Evolutionary conservation across 2,329 filamentous ascomycete species (phyloP).

Genomic region (Sporothrix sp.): DNA sequence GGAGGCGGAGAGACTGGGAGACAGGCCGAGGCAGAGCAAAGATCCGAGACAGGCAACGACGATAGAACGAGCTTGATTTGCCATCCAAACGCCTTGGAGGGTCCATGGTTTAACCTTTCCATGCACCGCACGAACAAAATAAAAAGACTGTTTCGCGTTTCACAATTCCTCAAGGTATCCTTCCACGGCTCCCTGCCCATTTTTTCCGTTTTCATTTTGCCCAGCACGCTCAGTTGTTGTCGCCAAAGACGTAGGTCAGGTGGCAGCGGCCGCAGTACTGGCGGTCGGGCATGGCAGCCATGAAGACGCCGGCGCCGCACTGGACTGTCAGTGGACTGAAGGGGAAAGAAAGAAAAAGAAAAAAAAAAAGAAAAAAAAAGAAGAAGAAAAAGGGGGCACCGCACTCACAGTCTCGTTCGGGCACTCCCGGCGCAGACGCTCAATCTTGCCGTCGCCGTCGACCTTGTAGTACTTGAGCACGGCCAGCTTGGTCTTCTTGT

Average conservation of each 20-base stretch:
- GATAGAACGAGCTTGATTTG: slow-evolving; percentile 4
- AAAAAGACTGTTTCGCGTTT: slow-evolving; percentile 3
- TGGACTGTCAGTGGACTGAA: slow-evolving; percentile 27
- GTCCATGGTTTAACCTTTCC: slow-evolving; percentile 14
- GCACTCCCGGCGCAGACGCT: slow-evolving; percentile 97
- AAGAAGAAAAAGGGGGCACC: no score
- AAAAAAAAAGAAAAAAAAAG: no score
- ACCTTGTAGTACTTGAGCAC: slow-evolving; percentile 99
- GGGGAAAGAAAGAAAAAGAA: no score
- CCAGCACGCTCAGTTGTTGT: slow-evolving; percentile 39
- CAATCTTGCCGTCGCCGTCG: slow-evolving; percentile 98
- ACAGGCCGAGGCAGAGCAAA: no score
- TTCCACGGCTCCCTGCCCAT: slow-evolving; percentile 17
- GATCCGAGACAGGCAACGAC: neutral
- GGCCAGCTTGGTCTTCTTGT: slow-evolving; percentile 99
- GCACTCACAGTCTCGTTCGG: slow-evolving; percentile 75
- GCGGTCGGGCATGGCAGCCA: slow-evolving; percentile 99
- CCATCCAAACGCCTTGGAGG: slow-evolving; percentile 11
- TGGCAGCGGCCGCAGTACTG: slow-evolving; percentile 85
- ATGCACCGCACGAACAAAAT: slow-evolving; percentile 10
- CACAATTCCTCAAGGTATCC: slow-evolving; percentile 13
- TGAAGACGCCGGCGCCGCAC: slow-evolving; percentile 99
- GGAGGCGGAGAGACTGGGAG: no score
- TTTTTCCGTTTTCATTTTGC: neutral
- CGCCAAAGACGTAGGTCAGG: slow-evolving; percentile 64